Evolutionary conservation across 495 filamentous ascomycete genomes (phyloP).

Genomic region (Talaromyces stipitatus): DNA sequence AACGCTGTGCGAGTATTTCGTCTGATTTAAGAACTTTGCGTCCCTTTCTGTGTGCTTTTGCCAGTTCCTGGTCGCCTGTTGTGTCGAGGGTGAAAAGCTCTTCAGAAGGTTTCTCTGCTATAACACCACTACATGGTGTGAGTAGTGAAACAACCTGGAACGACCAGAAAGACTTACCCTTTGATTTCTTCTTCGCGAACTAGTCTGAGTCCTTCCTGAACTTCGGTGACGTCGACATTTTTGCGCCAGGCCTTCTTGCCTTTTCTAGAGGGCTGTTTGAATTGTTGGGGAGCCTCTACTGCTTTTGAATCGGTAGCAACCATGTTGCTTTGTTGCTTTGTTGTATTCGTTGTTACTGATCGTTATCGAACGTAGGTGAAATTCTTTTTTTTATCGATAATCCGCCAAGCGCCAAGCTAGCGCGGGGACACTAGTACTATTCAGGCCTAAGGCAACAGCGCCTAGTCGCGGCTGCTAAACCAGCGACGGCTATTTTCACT

Average conservation of each 20-base stretch:
- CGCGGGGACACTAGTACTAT: constrained; percentile 1
- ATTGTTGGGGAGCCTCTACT: constrained; percentile 45
- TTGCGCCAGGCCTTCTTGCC: constrained; percentile 99
- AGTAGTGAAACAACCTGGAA: constrained; percentile 8
- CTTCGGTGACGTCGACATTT: constrained; percentile 85
- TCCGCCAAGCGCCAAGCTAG: not conserved
- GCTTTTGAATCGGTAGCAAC: constrained; percentile 26
- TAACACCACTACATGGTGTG: constrained; percentile 57
- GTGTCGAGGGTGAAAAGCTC: constrained; percentile 81
- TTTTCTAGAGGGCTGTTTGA: constrained; percentile 85
- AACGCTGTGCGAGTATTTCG: constrained; percentile 81
- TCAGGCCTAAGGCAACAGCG: not conserved
- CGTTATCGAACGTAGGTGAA: not conserved
- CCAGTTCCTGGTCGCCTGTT: constrained; percentile 53
- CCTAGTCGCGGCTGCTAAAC: not conserved
- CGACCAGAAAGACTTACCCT: constrained; percentile 48
- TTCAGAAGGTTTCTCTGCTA: constrained; percentile 69
- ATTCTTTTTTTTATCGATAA: constrained; percentile 6
- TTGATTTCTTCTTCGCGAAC: constrained; percentile 81
- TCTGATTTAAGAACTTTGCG: constrained; percentile 77
- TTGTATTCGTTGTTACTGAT: not conserved
- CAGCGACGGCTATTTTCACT: constrained; percentile 3
- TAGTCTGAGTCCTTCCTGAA: constrained; percentile 74
- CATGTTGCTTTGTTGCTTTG: not conserved
- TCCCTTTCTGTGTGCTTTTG: constrained; percentile 52